Conservation (phyloP, 2,329 filamentous ascomycete genomes). For the Chalaropsis ovoidea region DNA sequence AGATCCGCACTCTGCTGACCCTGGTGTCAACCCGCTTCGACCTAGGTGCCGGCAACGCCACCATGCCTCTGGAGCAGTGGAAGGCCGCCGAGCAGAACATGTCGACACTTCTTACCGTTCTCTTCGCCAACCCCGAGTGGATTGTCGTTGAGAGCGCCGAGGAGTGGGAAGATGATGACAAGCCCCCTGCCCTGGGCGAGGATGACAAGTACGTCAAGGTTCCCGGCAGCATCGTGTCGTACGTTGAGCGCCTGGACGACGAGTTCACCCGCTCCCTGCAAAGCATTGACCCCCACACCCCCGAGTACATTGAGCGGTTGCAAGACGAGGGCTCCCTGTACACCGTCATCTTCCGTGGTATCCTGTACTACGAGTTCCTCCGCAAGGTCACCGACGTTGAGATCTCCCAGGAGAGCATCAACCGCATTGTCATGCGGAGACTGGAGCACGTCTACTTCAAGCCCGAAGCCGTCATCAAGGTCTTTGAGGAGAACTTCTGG, state of each 20-base stretch:
- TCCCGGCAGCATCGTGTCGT: conserved; percentile 87
- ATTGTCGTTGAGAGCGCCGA: conserved; percentile 85
- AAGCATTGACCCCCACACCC: conserved; percentile 94
- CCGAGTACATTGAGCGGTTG: conserved; percentile 93
- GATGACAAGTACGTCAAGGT: conserved; percentile 80
- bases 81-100: conserved; percentile 87
- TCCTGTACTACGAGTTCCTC: conserved; percentile 79
- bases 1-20: conserved; percentile 81
- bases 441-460: conserved; percentile 99
- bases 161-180: conserved; percentile 99
- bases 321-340: conserved; percentile 86
- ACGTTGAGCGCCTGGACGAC: conserved; percentile 88
- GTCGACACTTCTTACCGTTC: conserved; percentile 60
- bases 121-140: conserved; percentile 70
- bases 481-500: conserved; percentile 91
- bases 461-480: conserved; percentile 84
- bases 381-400: conserved; percentile 60
- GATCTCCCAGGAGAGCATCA: conserved; percentile 73
- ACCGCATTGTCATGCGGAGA: conserved; percentile 85
- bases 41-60: conserved; percentile 61
- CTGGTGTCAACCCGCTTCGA: conserved; percentile 93
- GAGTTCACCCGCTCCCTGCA: conserved; percentile 96
- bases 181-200: conserved; percentile 61
- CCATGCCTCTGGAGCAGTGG: conserved; percentile 96
- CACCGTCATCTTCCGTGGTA: conserved; percentile 77